Evolutionary conservation across 176 grass and related monocot genomes (phyloP).

Genomic region (Raddia guianensis): DNA sequence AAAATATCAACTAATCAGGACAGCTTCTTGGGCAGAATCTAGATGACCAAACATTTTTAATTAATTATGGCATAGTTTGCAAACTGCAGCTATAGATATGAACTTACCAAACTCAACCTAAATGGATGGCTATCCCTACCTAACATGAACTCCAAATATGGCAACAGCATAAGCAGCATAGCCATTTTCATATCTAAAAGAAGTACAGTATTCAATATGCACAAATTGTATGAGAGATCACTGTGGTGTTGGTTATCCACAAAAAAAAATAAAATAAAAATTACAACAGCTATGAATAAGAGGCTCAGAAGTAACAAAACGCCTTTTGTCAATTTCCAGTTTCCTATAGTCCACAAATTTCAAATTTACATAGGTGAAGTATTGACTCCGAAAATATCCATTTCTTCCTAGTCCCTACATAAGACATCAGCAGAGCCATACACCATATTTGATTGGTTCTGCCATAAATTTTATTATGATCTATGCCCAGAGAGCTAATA

Average conservation of each 20-base stretch:
- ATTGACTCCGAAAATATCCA: not conserved
- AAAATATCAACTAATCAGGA: not conserved
- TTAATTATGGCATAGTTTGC: not conserved
- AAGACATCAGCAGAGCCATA: conserved; percentile 8
- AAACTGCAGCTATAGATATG: not conserved
- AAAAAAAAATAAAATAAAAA: not conserved
- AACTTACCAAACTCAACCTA: not conserved
- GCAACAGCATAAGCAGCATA: not conserved
- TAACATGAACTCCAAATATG: not conserved
- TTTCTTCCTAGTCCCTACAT: conserved; percentile 18
- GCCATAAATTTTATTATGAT: conserved; percentile 28
- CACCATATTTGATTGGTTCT: conserved; percentile 15
- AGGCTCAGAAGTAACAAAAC: not conserved
- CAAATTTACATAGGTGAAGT: conserved; percentile 27
- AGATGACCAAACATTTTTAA: not conserved
- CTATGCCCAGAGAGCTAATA: conserved; percentile 96
- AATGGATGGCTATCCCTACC: conserved; percentile 19
- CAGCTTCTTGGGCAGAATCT: not conserved
- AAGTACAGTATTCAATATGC: not conserved
- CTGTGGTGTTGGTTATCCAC: not conserved
- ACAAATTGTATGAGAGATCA: not conserved
- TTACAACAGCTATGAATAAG: not conserved
- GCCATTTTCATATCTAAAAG: not conserved
- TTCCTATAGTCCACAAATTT: conserved; percentile 31
- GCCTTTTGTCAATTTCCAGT: not conserved